Percentiles rank a stretch among this genome's conserved stretches.
phyloP scores from a whole-genome alignment of 805 yeast genomes.

The Clavispora carvajalis region DNA sequence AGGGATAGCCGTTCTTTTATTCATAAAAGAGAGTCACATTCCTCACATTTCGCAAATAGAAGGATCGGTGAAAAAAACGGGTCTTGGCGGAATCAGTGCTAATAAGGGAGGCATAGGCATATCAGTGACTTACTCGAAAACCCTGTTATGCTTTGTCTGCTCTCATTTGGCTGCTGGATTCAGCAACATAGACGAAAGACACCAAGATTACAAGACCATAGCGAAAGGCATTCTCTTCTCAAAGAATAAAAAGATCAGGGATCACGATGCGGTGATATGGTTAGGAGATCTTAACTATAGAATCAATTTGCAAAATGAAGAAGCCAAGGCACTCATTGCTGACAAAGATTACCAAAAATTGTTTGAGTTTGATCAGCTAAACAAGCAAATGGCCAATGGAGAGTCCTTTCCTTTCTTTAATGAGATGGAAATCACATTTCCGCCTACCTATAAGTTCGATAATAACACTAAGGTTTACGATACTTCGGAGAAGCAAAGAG shows the following conservation, averaged over 20 bases:
- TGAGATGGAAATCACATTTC: slow-evolving; percentile 74
- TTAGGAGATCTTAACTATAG: slow-evolving; percentile 93
- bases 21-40: slow-evolving; percentile 50
- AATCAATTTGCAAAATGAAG: slow-evolving; percentile 64
- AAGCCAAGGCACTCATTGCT: slow-evolving; percentile 52
- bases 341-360: slow-evolving; percentile 45
- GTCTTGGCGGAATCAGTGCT: slow-evolving; percentile 85
- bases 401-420: slow-evolving; percentile 76
- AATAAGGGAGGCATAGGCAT: slow-evolving; percentile 78
- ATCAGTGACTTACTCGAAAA: slow-evolving; percentile 58
- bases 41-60: slow-evolving; percentile 56
- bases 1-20: slow-evolving; percentile 71
- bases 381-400: slow-evolving; percentile 64
- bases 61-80: slow-evolving; percentile 80
- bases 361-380: slow-evolving; percentile 72
- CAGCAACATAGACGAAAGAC: slow-evolving; percentile 74
- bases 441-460: slow-evolving; percentile 94
- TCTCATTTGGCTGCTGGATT: slow-evolving; percentile 95
- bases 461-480: slow-evolving; percentile 80
- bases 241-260: slow-evolving; percentile 50
- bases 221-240: slow-evolving; percentile 63
- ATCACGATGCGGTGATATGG: slow-evolving; percentile 83
- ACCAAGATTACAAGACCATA: slow-evolving; percentile 78
- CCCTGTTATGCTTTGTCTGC: slow-evolving; percentile 72
- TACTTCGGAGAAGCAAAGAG: slow-evolving; percentile 83